Conservation (phyloP, 2,329 filamentous ascomycete genomes). For the Monosporascus cannonballus region DNA sequence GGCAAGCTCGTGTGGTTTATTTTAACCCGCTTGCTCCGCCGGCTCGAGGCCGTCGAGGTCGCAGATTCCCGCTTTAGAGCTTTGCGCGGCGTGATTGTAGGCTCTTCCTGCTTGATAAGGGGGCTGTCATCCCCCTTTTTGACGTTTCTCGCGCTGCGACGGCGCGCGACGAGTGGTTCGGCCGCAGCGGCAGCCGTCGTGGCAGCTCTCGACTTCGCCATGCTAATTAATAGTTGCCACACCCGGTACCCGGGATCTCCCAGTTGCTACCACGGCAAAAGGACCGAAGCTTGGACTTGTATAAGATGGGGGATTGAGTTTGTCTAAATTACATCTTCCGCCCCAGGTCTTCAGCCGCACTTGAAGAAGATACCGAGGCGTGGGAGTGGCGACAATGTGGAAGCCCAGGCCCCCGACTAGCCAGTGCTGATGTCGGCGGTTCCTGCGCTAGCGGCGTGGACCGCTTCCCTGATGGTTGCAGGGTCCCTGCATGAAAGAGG, state of each 20-base stretch:
- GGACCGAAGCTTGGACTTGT: neutral
- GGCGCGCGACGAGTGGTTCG: slow-evolving; percentile 5
- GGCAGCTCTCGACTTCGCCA: neutral
- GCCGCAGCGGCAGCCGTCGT: neutral
- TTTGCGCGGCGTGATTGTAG: neutral
- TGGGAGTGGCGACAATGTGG: neutral
- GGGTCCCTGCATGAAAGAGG: neutral
- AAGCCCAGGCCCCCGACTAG: neutral
- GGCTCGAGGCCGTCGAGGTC: neutral
- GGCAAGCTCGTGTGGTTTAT: neutral
- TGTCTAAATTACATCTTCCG: too few relatives aligned
- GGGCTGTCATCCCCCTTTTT: slow-evolving; percentile 1
- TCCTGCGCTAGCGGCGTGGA: neutral
- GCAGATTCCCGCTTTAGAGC: neutral
- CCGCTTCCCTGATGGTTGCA: neutral
- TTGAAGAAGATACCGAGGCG: neutral
- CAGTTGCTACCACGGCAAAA: neutral
- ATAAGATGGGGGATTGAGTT: neutral
- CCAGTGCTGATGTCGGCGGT: neutral
- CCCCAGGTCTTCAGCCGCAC: too few relatives aligned
- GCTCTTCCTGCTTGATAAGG: slow-evolving; percentile 10
- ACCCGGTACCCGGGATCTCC: neutral
- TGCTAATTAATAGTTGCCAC: neutral
- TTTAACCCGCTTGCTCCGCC: slow-evolving; percentile 11
- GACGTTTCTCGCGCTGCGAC: slow-evolving; percentile 15